Evolutionary conservation across 148 eudicot species (phyloP), one percentile per base, ranked within the genome.

Genomic region (Rhododendron molle): DNA sequence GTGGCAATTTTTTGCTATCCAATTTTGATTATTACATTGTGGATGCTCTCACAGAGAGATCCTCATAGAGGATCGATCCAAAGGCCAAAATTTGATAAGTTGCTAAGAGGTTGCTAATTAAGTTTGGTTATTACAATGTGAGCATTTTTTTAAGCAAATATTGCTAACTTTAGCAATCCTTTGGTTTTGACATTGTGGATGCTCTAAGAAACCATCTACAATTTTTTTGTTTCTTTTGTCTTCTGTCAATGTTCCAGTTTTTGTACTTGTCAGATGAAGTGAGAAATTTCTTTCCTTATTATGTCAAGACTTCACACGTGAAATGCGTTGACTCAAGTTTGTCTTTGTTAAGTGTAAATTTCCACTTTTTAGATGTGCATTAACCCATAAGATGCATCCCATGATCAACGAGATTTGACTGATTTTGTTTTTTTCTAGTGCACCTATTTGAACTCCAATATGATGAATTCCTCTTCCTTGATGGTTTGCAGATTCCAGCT

Each of bases 401-500:
- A 21, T 47, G 20, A 26, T 26, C 20, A 26, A 14, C 2, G 5
- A 28, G 67, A 44, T 28, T 3, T 65, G 26, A n/a, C 58, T 28
- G 16, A 28, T 28, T 52, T 28, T 7, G 18, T 32, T 65, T 40
- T 40, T 69, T 46, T 21, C 52, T 83, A 30, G 36, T 49, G n/a
- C 15, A 46, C 78, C 28, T 83, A 32, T 32, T 76, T 60, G 56
- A 52, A 36, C 49, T 28, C 38, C 13, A 23, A 83, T 71, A 52
- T 60, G 47, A 77, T 23, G 12, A 46, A 43, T 74, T 85, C 46
- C 80, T 58, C 47, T 38, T 81, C 36, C 12, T 16, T 44, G 26
- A 47, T 73, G 77, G 38, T 81, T 52, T 88, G 79, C 96, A 96
- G 99, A 90, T 94, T 90, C 88, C 60, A 87, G 78, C 88, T 94